These are phyloP conservation scores for Gypsophila paniculata DNA, from an alignment of 179 eudicot species.

Conservation along the genomic window DNA sequence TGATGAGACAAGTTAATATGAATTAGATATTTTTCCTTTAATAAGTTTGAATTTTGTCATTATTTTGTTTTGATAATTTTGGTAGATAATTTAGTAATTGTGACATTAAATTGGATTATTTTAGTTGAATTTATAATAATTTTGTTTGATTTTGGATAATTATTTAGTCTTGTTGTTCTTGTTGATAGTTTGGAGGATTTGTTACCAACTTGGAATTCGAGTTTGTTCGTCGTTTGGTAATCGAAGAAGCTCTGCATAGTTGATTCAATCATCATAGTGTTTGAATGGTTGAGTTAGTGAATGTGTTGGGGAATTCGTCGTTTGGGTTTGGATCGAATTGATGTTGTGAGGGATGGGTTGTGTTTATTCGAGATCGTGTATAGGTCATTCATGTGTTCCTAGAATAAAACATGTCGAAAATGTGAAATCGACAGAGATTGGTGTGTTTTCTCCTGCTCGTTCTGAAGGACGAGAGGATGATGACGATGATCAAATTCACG, in stretches of 20 bases:
- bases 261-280: slow-evolving; percentile 15
- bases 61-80: slow-evolving; percentile 16
- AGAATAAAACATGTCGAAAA: slow-evolving; percentile 46
- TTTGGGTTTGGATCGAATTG: slow-evolving; percentile 35
- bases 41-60: slow-evolving; percentile 12
- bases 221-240: slow-evolving; percentile 5
- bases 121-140: not conserved
- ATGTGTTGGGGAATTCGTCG: slow-evolving; percentile 33
- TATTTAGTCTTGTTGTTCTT: not conserved
- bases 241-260: slow-evolving; percentile 15
- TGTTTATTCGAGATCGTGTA: slow-evolving; percentile 83
- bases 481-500: slow-evolving; percentile 32
- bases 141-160: not conserved
- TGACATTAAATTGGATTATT: not conserved
- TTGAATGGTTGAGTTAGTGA: slow-evolving; percentile 23
- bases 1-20: not conserved
- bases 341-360: slow-evolving; percentile 78
- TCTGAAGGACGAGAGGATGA: slow-evolving; percentile 46
- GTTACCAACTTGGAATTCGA: slow-evolving; percentile 6
- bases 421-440: slow-evolving; percentile 45
- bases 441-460: slow-evolving; percentile 59
- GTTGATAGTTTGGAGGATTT: slow-evolving; percentile 19
- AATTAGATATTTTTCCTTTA: slow-evolving; percentile 11
- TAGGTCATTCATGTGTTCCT: slow-evolving; percentile 77
- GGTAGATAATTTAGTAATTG: not conserved